Evolutionary conservation across 2,329 filamentous ascomycete species (phyloP), one percentile per base, ranked within the genome.

Genomic region (Pyricularia pennisetigena): DNA sequence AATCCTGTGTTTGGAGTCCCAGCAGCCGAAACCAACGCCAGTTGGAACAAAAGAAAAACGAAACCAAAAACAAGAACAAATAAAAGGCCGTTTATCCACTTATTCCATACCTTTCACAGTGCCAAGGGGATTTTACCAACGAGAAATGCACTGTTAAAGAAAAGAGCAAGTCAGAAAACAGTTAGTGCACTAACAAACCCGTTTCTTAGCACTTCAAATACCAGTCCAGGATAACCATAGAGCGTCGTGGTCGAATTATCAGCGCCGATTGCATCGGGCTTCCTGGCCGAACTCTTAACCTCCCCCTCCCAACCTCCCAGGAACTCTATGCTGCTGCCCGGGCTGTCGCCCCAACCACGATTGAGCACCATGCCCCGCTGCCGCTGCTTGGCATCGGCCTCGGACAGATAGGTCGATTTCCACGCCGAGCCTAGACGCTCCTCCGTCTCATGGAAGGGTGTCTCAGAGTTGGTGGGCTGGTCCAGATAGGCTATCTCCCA

Each of bases 131-230:
- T 4, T 28, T 26, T 30, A 67, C 32, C 23, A 32, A 14, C 1
- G 29, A 23, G 23, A 59, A 69, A 23, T 16, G 29, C 7, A 28
- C 16, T 64, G 28, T n/a, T 57, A 59, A 66, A 68, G 23, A 20
- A 26, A 28, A 63, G 67, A 23, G 9, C n/a, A 12, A 26, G 57
- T 86, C 76, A 97, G 81, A 94, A 97, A 28, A 97, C 88, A 10
- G 94, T 98, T 76, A 98, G 82, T 29, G 92, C 91, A 78, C 93
- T 96, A 28, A 99, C 91, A 70, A 88, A 90, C 4, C 92, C 93
- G 75, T 97, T 97, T 86, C 92, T 94, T 77, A 98, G 79, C 30
- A 99, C 94, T 79, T 99, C 95, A 80, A 99, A 98, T 64, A 97
- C 88, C 78, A 98, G 80, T 0, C 95, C 94, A 0, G 95, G 94